These are phyloP conservation scores for Phytophthora sojae DNA, from an alignment of 352 stramenopile species.

Conservation along the genomic window DNA sequence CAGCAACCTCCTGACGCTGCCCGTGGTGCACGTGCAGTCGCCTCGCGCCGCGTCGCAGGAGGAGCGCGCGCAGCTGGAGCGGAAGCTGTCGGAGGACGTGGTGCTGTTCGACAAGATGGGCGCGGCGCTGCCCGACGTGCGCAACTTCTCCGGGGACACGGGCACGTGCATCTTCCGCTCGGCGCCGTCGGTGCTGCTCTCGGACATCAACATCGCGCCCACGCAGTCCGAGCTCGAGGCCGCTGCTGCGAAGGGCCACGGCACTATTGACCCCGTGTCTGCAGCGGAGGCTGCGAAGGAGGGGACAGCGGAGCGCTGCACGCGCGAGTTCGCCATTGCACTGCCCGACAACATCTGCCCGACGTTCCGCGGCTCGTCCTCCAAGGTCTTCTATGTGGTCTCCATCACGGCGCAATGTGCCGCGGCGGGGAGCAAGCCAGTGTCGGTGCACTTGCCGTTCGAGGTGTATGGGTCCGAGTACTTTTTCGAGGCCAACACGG, in stretches of 20 bases:
- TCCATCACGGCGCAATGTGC: slow-evolving; percentile 55
- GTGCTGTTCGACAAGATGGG: slow-evolving; percentile 40
- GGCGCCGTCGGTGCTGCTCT: slow-evolving; percentile 59
- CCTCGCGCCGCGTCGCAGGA: slow-evolving; percentile 49
- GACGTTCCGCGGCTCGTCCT: slow-evolving; percentile 63
- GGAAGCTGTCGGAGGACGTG: slow-evolving; percentile 28
- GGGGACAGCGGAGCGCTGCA: slow-evolving; percentile 52
- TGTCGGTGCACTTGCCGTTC: slow-evolving; percentile 65
- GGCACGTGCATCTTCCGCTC: slow-evolving; percentile 69
- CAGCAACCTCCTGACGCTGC: slow-evolving; percentile 94
- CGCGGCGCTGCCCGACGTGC: slow-evolving; percentile 43
- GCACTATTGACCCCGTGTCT: slow-evolving; percentile 14
- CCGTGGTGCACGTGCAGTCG: slow-evolving; percentile 89
- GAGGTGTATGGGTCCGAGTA: slow-evolving; percentile 67
- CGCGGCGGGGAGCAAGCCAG: slow-evolving; percentile 34
- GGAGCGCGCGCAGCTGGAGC: slow-evolving; percentile 29
- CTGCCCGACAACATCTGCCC: slow-evolving; percentile 58
- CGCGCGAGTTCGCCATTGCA: slow-evolving; percentile 61
- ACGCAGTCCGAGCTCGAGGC: slow-evolving; percentile 40
- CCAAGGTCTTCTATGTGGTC: slow-evolving; percentile 70
- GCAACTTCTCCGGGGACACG: slow-evolving; percentile 60
- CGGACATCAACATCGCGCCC: slow-evolving; percentile 64
- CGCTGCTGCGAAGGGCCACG: slow-evolving; percentile 11
- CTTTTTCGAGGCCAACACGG: slow-evolving; percentile 48
- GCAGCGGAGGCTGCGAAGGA: slow-evolving; percentile 25